Conservation (phyloP, 345 rosid genomes). For the Dovyalis caffra region DNA sequence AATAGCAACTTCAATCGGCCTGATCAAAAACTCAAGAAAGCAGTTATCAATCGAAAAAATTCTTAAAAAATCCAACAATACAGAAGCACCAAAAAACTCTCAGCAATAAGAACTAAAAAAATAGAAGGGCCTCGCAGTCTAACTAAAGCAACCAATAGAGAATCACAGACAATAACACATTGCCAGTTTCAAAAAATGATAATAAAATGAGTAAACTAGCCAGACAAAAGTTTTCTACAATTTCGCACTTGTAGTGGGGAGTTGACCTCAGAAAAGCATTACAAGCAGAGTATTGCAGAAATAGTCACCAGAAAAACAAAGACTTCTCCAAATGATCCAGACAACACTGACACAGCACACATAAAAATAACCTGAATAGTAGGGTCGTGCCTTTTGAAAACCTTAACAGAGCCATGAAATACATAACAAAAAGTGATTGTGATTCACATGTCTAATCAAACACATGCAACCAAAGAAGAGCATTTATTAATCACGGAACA, state of each 20-base stretch:
- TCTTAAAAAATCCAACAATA: neutral
- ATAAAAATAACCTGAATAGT: neutral
- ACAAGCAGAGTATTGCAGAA: neutral
- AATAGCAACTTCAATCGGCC: neutral
- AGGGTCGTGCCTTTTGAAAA: neutral
- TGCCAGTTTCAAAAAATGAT: neutral
- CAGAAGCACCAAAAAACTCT: neutral
- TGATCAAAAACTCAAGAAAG: neutral
- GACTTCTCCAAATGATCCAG: neutral
- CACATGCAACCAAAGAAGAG: neutral
- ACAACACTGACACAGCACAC: neutral
- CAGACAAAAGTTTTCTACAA: neutral
- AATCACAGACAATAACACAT: neutral
- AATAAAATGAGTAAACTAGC: neutral
- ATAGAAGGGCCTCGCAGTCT: neutral
- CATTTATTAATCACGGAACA: neutral
- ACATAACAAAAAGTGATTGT: neutral
- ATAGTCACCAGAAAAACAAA: neutral
- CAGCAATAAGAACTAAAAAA: neutral
- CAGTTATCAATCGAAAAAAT: neutral
- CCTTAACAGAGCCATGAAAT: neutral
- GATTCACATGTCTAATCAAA: neutral
- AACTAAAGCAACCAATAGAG: neutral
- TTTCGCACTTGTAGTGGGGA: neutral
- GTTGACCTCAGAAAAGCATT: neutral